These are phyloP conservation scores for Tarenaya hassleriana DNA, from an alignment of 345 rosid species.

Conservation along the genomic window DNA sequence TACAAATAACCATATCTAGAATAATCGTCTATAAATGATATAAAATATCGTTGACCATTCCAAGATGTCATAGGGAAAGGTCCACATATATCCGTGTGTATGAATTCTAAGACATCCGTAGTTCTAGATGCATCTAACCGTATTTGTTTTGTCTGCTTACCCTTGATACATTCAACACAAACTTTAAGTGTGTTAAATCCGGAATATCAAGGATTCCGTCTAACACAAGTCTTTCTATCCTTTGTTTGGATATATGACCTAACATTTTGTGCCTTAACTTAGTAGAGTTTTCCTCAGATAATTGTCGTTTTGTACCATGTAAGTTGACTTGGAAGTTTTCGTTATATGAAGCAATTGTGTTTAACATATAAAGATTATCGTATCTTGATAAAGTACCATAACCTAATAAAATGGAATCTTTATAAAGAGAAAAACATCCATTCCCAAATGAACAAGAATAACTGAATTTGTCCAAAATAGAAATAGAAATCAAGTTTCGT, in stretches of 20 bases:
- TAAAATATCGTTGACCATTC: neutral
- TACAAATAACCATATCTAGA: neutral
- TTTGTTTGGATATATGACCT: neutral
- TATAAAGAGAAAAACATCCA: too few species aligned
- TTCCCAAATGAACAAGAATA: neutral
- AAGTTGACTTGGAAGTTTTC: constrained; percentile 4
- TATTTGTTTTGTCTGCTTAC: neutral
- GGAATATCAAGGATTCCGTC: neutral
- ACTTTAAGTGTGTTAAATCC: neutral
- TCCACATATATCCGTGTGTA: neutral
- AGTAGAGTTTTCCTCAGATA: neutral
- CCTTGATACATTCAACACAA: neutral
- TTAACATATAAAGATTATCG: constrained; percentile 14
- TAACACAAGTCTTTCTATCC: neutral
- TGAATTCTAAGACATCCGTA: neutral
- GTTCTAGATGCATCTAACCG: neutral
- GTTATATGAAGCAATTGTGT: constrained; percentile 13
- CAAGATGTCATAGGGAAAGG: neutral
- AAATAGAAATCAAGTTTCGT: neutral
- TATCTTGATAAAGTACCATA: neutral
- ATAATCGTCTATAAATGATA: neutral
- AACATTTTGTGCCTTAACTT: neutral
- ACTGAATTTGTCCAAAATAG: neutral
- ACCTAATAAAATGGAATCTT: too few species aligned
- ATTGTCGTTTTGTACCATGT: constrained; percentile 1